Evolutionary conservation across 2,329 filamentous ascomycete genomes (phyloP), one percentile per base, ranked within the genome.

Genomic region (Aspergillus clavatus): DNA sequence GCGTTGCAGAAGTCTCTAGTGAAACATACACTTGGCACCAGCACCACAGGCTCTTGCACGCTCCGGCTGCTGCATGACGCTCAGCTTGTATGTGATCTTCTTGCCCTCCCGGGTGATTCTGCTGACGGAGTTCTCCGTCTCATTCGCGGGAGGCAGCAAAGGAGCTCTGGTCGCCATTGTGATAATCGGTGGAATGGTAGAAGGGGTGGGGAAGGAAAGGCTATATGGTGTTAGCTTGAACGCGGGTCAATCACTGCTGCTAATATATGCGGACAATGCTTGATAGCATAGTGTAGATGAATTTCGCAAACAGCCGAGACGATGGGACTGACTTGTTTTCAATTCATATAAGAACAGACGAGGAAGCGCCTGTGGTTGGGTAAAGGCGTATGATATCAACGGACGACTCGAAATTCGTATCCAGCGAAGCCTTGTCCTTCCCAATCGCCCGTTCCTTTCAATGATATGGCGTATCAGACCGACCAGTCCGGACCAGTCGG

Each of bases 31-130:
- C 73, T 97, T 97, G 43, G 89, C 89, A 48, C 93, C 93, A 44
- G 89, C 90, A 61, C 93, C 93, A 68, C 93, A 98, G 44, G 93
- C 93, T 74, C 93, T 81, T 40, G 93, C 91, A 60, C 90, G 87
- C 72, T 95, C 86, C 16, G 93, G 93, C 67, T 97, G 89, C 71
- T 98, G 93, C 58, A 96, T 83, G 45, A 97, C 89, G 48, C 81
- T 82, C 67, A 97, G 75, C 53, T 80, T 77, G 69, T 97, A 97
- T 62, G 82, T 88, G 55, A 96, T 79, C 52, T 77, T 82, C 56
- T 87, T 82, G 51, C 87, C 87, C 58, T 86, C 83, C 57, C 82
- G 82, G 33, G 88, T 95, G 42, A 79, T 73, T 40, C 85, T 76
- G 49, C 69, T 71, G 47, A 71, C 67, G 22, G 69, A 68, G 60